Evolutionary conservation across 441 rosid genomes (phyloP), one percentile per base, ranked within the genome.

Genomic region (Pelargonium fulgidum): DNA sequence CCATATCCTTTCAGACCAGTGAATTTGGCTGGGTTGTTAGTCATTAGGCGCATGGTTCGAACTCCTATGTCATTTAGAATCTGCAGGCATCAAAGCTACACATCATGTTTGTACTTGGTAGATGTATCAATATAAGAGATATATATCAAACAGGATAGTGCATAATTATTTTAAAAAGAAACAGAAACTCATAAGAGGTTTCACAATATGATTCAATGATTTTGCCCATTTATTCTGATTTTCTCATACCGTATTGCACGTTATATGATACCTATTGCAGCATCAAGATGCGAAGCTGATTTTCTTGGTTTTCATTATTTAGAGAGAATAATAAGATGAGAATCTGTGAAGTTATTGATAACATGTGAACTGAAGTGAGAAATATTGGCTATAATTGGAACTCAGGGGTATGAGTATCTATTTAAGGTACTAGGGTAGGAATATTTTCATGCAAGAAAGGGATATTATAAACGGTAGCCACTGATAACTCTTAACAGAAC

Each of bases 1-100:
- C 96, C 96, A 10, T 90, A 88, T 56, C 93, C 96, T 71, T 85
- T 90, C 78, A 90, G 76, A 4, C 98, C 96, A 0, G 81, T 78
- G 82, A 90, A 92, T 81, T 92, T 92, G 14, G 98, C 89, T 0
- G 96, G 94, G 50, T 92, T 92, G 81, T 89, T 92, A 0, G 98
- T 90, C 96, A 92, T 90, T 72, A 89, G 81, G 10, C 89, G 73
- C 98, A 92, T 88, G 2, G 98, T 88, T 70, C 82, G 75, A 41
- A 89, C 89, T 61, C 95, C 92, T 3, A 92, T 68, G 75, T 90
- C 96, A 65, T 93, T 72, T 4, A 92, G 80, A 65, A 90, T 90
- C 96, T 91, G 84, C 67, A 0, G 29, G 5, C 66, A 54, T 24
- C 33, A 14, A 68, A 36, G 16, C 59, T 10, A 14, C 41, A 12